A percentile compares a stretch with the other conserved stretches of the same genome.
Conservation (phyloP, 352 stramenopile genomes). For the Pythium myriotylum region DNA sequence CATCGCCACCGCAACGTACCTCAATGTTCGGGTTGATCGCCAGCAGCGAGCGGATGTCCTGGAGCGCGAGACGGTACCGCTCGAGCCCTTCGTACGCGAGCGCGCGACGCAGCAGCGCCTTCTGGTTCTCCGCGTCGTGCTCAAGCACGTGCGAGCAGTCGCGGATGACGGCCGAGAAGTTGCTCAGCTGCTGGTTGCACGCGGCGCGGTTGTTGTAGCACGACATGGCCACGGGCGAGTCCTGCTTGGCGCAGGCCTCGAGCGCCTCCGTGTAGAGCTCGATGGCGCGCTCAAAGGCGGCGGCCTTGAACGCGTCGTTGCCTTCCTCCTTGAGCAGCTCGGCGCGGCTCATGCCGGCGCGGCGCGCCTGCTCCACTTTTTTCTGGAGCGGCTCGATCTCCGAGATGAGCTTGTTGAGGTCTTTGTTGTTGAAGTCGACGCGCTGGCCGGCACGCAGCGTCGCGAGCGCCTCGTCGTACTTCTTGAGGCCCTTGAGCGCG, state of each 20-base stretch:
- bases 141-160: conserved; percentile 96
- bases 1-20: conserved; percentile 35
- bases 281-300: conserved; percentile 91
- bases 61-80: conserved; percentile 89
- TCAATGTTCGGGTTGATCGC: conserved; percentile 89
- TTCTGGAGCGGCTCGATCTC: conserved; percentile 84
- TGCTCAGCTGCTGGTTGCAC: conserved; percentile 97
- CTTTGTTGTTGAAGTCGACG: conserved; percentile 85
- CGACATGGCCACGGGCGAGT: conserved; percentile 87
- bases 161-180: conserved; percentile 95
- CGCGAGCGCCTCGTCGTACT: conserved; percentile 78
- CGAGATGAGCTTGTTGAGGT: conserved; percentile 79
- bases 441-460: conserved; percentile 74
- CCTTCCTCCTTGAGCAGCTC: conserved; percentile 94
- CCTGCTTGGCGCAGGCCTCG: conserved; percentile 72
- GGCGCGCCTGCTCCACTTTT: conserved; percentile 60
- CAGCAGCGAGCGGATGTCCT: conserved; percentile 86
- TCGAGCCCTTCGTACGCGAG: conserved; percentile 96
- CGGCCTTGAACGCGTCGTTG: conserved; percentile 93
- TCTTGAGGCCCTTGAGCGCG: conserved; percentile 87
- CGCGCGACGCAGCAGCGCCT: conserved; percentile 93
- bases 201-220: conserved; percentile 95
- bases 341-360: conserved; percentile 70
- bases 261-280: conserved; percentile 93
- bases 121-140: conserved; percentile 94